Conservation (phyloP, 371 early-diverging fungal species). For the Apophysomyces variabilis region DNA sequence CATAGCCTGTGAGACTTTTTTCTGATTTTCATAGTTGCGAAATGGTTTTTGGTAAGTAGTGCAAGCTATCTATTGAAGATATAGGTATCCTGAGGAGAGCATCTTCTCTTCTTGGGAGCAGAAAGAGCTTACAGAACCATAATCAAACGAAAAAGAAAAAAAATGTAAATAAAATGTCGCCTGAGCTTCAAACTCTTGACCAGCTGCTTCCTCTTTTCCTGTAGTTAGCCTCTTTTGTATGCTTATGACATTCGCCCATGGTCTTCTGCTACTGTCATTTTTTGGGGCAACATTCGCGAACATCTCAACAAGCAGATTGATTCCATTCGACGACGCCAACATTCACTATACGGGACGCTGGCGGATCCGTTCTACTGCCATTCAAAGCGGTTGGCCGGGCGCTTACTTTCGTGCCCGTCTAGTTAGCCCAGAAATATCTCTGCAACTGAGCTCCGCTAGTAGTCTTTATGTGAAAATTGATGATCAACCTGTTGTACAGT, state of each 20-base stretch:
- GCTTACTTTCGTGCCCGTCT: slow-evolving; percentile 41
- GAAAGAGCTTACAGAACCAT: too few species aligned
- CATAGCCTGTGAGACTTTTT: too few species aligned
- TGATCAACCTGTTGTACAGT: slow-evolving; percentile 19
- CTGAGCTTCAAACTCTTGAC: background rate
- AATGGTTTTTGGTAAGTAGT: too few species aligned
- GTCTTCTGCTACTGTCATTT: background rate
- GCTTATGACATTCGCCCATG: slow-evolving; percentile 9
- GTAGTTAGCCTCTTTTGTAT: background rate
- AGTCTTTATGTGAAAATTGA: slow-evolving; percentile 32
- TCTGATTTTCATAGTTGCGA: too few species aligned
- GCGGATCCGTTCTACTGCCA: slow-evolving; percentile 28
- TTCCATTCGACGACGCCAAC: slow-evolving; percentile 34
- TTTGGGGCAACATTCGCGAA: background rate
- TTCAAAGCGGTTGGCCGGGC: slow-evolving; percentile 49
- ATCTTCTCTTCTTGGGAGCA: too few species aligned
- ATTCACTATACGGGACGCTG: slow-evolving; percentile 51
- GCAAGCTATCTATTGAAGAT: too few species aligned
- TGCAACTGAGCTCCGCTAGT: slow-evolving; percentile 30
- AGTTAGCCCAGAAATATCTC: slow-evolving; percentile 22
- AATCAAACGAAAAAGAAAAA: too few species aligned
- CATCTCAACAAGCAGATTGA: slow-evolving; percentile 10
- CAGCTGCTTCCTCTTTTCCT: background rate
- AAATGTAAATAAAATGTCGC: background rate
- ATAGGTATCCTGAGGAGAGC: too few species aligned